These are phyloP conservation scores for Begonia fuchsioides DNA, from an alignment of 306 rosid species.

Conservation along the genomic window DNA sequence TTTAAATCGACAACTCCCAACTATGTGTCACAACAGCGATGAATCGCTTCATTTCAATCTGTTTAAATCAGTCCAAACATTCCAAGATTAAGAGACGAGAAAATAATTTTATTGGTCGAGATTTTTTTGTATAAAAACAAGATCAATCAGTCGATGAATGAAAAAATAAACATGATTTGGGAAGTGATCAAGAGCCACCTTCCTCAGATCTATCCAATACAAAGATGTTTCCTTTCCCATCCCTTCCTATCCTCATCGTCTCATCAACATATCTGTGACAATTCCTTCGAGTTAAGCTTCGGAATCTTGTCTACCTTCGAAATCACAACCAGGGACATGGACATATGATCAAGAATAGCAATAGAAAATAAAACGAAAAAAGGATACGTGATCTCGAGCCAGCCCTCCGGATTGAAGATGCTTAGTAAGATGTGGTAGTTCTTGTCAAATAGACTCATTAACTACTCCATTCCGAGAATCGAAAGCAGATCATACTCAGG, in stretches of 20 bases:
- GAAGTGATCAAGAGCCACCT: not conserved
- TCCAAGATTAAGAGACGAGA: too few species aligned
- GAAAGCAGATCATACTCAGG: not conserved
- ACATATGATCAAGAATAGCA: too few species aligned
- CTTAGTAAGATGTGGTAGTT: conserved; percentile 58
- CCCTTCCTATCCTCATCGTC: conserved; percentile 66
- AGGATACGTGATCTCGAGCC: conserved; percentile 98
- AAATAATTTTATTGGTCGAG: too few species aligned
- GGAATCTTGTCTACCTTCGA: not conserved
- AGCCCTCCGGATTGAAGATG: conserved; percentile 87
- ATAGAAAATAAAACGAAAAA: not conserved
- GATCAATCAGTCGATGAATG: too few species aligned
- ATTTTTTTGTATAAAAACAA: too few species aligned
- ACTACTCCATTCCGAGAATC: conserved; percentile 18
- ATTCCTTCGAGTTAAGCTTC: conserved; percentile 13
- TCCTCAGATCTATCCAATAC: conserved; percentile 47
- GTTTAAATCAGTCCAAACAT: too few species aligned
- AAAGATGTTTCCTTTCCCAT: conserved; percentile 67
- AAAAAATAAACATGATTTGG: too few species aligned
- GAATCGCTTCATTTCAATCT: too few species aligned
- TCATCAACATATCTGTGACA: conserved; percentile 59
- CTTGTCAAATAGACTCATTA: conserved; percentile 65
- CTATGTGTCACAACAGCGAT: too few species aligned
- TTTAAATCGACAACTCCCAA: too few species aligned
- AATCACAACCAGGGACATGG: too few species aligned